Percentiles rank a stretch among this genome's conserved stretches.
Conservation (phyloP, 2,329 filamentous ascomycete genomes). For the Kalaharituber pfeilii region DNA sequence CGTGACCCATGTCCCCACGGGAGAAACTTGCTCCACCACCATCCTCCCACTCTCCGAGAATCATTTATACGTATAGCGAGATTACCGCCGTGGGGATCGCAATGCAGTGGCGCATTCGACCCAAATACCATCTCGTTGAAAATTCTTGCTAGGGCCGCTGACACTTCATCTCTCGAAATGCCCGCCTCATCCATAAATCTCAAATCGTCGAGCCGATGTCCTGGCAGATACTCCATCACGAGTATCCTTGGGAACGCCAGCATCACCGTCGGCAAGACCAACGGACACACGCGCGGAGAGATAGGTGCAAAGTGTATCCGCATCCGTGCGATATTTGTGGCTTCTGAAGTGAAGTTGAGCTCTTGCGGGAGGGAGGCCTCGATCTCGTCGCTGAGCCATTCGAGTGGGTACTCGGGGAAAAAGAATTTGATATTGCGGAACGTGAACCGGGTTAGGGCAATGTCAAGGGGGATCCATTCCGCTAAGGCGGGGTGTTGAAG, state of each 20-base stretch:
- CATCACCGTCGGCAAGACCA: conserved; percentile 75
- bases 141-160: conserved; percentile 70
- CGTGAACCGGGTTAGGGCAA: conserved; percentile 70
- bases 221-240: conserved; percentile 87
- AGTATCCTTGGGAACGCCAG: conserved; percentile 81
- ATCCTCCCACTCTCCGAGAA: conserved; percentile 34
- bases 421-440: conserved; percentile 80
- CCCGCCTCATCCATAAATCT: conserved; percentile 66
- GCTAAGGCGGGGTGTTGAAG: conserved; percentile 82
- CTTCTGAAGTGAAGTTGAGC: conserved; percentile 75
- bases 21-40: not conserved
- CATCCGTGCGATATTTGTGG: conserved; percentile 62
- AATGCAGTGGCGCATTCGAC: conserved; percentile 71
- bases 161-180: conserved; percentile 91
- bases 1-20: too few relatives aligned
- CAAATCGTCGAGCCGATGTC: conserved; percentile 74
- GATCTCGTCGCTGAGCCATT: conserved; percentile 91
- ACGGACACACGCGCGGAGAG: conserved; percentile 45
- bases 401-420: conserved; percentile 94
- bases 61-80: conserved; percentile 73
- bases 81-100: conserved; percentile 92
- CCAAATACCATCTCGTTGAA: conserved; percentile 99
- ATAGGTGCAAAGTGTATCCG: conserved; percentile 64
- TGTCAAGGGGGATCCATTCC: conserved; percentile 77
- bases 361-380: conserved; percentile 78